Percentiles rank a stretch among this genome's conserved stretches.
These are phyloP conservation scores for Tuctoria greenei DNA, from an alignment of 176 grass and related monocot species.

Conservation along the genomic window DNA sequence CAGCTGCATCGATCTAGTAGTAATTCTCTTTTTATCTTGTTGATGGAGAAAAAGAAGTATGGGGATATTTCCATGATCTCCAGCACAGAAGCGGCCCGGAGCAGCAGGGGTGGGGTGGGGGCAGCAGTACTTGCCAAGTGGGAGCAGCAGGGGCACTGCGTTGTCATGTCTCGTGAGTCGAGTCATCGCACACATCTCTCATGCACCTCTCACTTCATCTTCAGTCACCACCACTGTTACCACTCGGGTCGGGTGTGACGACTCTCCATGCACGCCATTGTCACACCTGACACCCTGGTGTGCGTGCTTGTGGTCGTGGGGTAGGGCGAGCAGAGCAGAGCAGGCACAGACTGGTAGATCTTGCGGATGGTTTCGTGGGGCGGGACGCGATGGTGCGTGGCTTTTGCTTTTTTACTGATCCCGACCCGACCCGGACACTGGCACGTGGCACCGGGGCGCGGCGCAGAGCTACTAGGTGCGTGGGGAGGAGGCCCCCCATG, in stretches of 20 bases:
- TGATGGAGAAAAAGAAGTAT: neutral
- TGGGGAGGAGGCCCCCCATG: neutral
- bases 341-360: neutral
- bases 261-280: neutral
- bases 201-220: neutral
- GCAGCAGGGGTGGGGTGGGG: neutral
- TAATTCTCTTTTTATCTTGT: neutral
- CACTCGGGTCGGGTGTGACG: conserved; percentile 6
- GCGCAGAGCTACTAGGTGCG: neutral
- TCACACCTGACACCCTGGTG: neutral
- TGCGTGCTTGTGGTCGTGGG: neutral
- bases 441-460: too few relatives aligned
- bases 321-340: neutral
- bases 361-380: neutral
- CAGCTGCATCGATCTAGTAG: neutral
- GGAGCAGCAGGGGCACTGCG: conserved; percentile 14
- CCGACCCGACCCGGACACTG: neutral
- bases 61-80: conserved; percentile 22
- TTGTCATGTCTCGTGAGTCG: conserved; percentile 33
- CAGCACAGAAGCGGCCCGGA: neutral
- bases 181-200: neutral
- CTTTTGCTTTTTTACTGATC: conserved; percentile 40
- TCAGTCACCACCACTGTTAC: conserved; percentile 26
- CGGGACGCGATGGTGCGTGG: neutral
- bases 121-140: conserved; percentile 13